These are phyloP conservation scores for Aspergillus bertholletiae DNA, from an alignment of 495 filamentous ascomycete genomes.

Conservation along the genomic window DNA sequence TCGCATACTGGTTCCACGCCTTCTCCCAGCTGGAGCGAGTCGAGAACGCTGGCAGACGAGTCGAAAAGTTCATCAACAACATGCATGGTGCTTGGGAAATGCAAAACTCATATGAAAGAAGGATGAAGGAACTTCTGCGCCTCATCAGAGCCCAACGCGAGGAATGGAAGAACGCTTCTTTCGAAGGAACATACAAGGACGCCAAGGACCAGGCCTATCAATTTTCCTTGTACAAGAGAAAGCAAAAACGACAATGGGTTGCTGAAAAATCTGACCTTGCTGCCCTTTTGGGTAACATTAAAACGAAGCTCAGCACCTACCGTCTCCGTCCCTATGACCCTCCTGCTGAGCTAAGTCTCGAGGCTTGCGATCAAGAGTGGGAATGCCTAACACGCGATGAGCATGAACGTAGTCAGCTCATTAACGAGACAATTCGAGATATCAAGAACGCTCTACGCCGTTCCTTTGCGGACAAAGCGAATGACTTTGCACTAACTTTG, in stretches of 20 bases:
- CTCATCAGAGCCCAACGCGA: constrained; percentile 69
- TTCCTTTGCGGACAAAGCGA: constrained; percentile 92
- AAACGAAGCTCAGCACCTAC: constrained; percentile 95
- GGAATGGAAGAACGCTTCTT: constrained; percentile 72
- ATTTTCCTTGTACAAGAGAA: constrained; percentile 84
- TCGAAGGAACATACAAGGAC: constrained; percentile 89
- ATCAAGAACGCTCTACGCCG: constrained; percentile 94
- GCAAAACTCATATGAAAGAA: constrained; percentile 89
- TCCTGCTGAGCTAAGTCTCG: constrained; percentile 72
- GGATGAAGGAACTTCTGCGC: constrained; percentile 76
- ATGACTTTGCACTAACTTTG: constrained; percentile 91
- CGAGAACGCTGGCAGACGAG: constrained; percentile 91
- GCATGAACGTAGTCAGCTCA: constrained; percentile 80
- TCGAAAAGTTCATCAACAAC: constrained; percentile 97
- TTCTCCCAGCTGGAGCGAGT: constrained; percentile 98
- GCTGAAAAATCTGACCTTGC: constrained; percentile 95
- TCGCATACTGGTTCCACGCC: constrained; percentile 99
- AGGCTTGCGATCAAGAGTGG: constrained; percentile 82
- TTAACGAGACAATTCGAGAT: constrained; percentile 97
- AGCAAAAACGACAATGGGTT: constrained; percentile 88
- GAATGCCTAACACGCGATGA: constrained; percentile 71
- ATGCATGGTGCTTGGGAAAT: constrained; percentile 99
- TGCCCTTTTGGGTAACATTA: constrained; percentile 94
- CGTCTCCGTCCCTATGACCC: constrained; percentile 87
- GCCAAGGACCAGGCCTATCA: constrained; percentile 80